Evolutionary conservation across 805 yeast species (phyloP), one percentile per base, ranked within the genome.

Genomic region (Saccharomycopsis amapae): DNA sequence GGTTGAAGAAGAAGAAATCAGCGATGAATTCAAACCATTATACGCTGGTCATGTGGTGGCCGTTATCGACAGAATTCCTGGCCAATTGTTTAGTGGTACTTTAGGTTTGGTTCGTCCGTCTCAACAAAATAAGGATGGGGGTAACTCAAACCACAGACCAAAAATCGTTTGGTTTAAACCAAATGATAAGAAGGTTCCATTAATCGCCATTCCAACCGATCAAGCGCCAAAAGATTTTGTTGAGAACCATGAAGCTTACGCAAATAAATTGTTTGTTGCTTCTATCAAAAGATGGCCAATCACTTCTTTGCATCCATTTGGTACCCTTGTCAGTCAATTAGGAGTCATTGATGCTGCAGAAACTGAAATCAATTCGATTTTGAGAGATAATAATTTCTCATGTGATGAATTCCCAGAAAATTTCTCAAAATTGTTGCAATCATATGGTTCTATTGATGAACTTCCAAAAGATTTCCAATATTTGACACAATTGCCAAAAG

Each of bases 121-220:
- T 2, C 96, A 88, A 56, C 94, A 94, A 56, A 81, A 86, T 31
- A 86, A 84, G 53, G 89, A 84, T 40, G 80, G 79, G 57, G 38
- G 18, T 31, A 64, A 49, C 64, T 70, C 24, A 17, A 56, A 52
- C 34, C 55, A 51, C 40, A 76, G 77, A 36, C 98, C 98, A 28
- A 93, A 93, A 61, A 93, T 93, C 69, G 97, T 93, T 28, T 93
- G 98, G 98, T 93, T 93, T 64, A 93, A 93, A 62, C 98, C 98
- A 32, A 89, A 96, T 1, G 98, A 93, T 62, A 93, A 93, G 66
- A 86, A 95, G 53, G 98, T 93, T 18, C 98, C 98, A 4, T 72
- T 93, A 53, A 89, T 93, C 68, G 98, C 98, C 13, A 93, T 93
- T 53, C 98, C 98, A 33, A 93, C 97, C 1, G 98, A 93, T 58